phyloP scores from a whole-genome alignment of 305 asterid species.

The Solanum hybrid region DNA sequence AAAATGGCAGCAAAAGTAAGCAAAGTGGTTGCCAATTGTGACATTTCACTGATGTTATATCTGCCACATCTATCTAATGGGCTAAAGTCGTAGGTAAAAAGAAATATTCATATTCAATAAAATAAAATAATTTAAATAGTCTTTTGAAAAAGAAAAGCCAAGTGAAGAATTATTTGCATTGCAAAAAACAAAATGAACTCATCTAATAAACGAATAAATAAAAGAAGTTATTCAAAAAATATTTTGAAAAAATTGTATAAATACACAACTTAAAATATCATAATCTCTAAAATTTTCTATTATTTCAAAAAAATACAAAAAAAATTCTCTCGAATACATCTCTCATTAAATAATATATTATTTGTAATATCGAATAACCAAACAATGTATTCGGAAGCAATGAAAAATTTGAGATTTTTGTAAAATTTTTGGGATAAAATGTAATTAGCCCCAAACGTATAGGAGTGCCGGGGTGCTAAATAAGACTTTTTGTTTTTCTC shows the following conservation, averaged over 20 bases:
- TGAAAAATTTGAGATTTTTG: accelerated
- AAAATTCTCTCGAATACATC: accelerated
- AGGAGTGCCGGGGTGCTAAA: neutral
- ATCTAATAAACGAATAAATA: neutral
- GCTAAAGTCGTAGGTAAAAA: neutral
- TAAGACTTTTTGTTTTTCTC: neutral
- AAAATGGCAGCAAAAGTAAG: neutral
- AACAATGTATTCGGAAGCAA: accelerated
- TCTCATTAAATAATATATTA: too few species aligned
- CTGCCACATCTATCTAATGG: neutral
- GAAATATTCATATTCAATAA: neutral
- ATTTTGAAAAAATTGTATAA: neutral
- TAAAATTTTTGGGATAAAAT: neutral
- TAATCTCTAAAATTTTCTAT: too few species aligned
- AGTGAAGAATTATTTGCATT: neutral
- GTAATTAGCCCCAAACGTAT: too few species aligned
- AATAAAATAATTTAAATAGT: neutral
- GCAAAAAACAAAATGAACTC: neutral
- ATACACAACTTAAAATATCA: neutral
- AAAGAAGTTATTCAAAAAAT: neutral
- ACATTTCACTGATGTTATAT: neutral
- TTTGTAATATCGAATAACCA: too few species aligned
- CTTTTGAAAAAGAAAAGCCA: neutral
- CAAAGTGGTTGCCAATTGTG: neutral
- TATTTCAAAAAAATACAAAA: too few species aligned